Evolutionary conservation across 148 eudicot species (phyloP).

Genomic region (Fagopyrum homotropicum): DNA sequence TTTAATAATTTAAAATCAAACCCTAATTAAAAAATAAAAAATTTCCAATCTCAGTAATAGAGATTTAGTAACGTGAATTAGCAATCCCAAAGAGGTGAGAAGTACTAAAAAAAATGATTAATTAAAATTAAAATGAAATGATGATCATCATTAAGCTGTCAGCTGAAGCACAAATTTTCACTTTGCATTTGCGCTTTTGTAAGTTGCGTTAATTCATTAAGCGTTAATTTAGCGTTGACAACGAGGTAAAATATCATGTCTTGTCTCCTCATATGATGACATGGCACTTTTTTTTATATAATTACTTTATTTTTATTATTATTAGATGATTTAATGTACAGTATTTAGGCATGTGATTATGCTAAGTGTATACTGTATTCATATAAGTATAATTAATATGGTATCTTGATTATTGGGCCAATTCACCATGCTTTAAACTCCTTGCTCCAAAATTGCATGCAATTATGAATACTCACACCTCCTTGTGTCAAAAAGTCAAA

Average conservation of each 20-base stretch:
- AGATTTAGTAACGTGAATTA: neutral
- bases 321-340: too few relatives aligned
- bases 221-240: constrained; percentile 10
- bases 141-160: neutral
- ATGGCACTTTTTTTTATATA: neutral
- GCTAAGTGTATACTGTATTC: neutral
- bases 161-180: neutral
- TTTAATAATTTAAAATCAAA: too few relatives aligned
- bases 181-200: constrained; percentile 8
- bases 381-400: neutral
- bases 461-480: too few relatives aligned
- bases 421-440: neutral
- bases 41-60: too few relatives aligned
- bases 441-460: neutral
- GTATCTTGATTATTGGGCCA: neutral
- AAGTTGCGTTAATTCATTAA: neutral
- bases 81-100: neutral
- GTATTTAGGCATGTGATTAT: neutral
- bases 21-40: too few relatives aligned
- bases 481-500: too few relatives aligned
- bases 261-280: neutral
- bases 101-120: neutral
- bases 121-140: neutral
- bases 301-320: neutral
- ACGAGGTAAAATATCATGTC: constrained; percentile 7